Evolutionary conservation across 2,329 filamentous ascomycete species (phyloP), one percentile per base, ranked within the genome.

Genomic region (Alternaria burnsii): DNA sequence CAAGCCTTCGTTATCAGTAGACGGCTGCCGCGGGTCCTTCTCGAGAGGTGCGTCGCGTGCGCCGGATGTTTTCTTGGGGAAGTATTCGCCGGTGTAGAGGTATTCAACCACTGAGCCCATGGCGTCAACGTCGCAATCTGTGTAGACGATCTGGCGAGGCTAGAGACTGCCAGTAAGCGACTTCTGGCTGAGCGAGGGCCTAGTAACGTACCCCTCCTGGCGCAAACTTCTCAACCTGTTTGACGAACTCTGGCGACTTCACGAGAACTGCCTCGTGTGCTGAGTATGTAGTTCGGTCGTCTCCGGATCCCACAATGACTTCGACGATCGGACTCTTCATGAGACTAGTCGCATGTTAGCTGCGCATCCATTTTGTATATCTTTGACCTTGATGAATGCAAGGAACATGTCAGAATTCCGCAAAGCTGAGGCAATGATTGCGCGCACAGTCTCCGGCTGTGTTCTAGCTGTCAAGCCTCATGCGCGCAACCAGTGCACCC

Each of bases 1-100:
- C 14, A 90, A 86, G 67, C 93, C 93, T n/a, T 87, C 87, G 75
- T 92, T 85, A 80, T 97, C 93, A 58, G 92, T 83, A 0, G 81
- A 76, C 4, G 91, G 90, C 12, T 88, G 77, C 8, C 85, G 80
- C 0, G 89, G 86, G 74, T 94, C 90, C 55, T 83, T 77, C 75
- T 96, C 92, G 46, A 96, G 87, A 28, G 84, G 81, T 43, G 88
- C 88, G 70, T 89, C 85, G 54, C 87, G 87, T 14, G 89, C 75
- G 71, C 88, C 87, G 69, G 85, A 85, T 20, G 85, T 78, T 55
- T 82, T 80, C 11, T 78, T 78, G 52, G 93, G 92, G 81, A 94
- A 96, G 84, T 97, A 95, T 80, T 96, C 91, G 76, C 87, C 87
- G 1, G 91, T 94, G 80, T 96, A 96, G 53, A 94, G 87, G 77